phyloP scores from a whole-genome alignment of 2,329 filamentous ascomycete genomes.

The Cadophora sp. region DNA sequence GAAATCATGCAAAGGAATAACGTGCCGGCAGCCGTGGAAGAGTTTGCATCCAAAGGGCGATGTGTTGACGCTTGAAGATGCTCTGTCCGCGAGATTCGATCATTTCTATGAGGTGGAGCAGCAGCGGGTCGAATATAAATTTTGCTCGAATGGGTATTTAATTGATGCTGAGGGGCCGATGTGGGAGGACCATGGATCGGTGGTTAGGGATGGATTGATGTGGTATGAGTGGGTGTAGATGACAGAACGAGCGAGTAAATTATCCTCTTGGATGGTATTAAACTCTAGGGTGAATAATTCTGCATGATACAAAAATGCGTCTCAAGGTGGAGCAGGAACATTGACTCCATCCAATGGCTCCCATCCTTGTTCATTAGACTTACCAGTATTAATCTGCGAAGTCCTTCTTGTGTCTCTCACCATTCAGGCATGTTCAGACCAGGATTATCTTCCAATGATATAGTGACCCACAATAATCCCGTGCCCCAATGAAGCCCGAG shows the following conservation, averaged over 20 bases:
- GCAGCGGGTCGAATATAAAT: constrained; percentile 58
- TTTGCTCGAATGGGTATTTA: constrained; percentile 62
- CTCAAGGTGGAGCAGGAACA: no score
- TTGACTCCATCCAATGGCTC: no score
- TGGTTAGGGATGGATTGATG: constrained; percentile 14
- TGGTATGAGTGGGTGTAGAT: constrained; percentile 21
- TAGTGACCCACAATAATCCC: no score
- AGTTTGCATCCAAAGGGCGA: constrained; percentile 59
- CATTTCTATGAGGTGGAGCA: constrained; percentile 54
- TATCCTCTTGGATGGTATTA: background rate
- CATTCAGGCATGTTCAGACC: no score
- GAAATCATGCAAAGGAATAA: constrained; percentile 62
- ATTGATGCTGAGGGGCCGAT: constrained; percentile 59
- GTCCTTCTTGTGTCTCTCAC: no score
- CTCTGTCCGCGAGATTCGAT: constrained; percentile 55
- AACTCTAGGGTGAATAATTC: no score
- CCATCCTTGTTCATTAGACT: no score
- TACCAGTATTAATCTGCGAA: no score
- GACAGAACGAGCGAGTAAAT: background rate
- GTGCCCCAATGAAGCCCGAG: no score
- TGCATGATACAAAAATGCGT: no score
- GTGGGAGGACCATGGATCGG: constrained; percentile 6
- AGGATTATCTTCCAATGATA: no score
- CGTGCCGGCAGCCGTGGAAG: constrained; percentile 62
- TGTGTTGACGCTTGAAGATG: constrained; percentile 57